Evolutionary conservation across 352 stramenopile genomes (phyloP).

Genomic region (Globisporangium polare): DNA sequence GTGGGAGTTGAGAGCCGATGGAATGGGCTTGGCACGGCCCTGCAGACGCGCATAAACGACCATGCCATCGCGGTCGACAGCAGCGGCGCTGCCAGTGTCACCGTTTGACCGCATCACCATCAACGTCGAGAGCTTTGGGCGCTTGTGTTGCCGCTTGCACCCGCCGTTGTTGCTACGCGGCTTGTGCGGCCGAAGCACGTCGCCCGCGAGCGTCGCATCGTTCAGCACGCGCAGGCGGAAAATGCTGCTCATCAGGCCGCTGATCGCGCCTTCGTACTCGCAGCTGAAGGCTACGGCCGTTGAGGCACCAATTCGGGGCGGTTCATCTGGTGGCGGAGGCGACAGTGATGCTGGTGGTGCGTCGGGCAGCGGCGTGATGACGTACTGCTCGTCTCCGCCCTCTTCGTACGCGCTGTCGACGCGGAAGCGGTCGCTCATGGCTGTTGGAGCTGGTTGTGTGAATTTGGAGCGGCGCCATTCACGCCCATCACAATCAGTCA

Average conservation of each 20-base stretch:
- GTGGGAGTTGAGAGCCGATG: conserved; percentile 10
- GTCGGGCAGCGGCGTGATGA: conserved; percentile 3
- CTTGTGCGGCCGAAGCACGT: conserved; percentile 22
- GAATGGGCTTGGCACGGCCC: conserved; percentile 19
- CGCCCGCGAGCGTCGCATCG: conserved; percentile 33
- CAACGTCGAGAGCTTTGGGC: conserved; percentile 15
- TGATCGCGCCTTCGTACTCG: conserved; percentile 46
- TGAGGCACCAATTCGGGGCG: too few relatives aligned
- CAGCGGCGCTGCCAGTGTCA: neutral
- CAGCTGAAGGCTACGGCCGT: conserved; percentile 19
- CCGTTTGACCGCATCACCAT: neutral
- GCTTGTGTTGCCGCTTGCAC: conserved; percentile 24
- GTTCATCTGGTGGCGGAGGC: neutral
- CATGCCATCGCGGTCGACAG: neutral
- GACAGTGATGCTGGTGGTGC: neutral
- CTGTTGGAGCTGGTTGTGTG: neutral
- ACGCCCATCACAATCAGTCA: neutral
- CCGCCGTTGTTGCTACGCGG: neutral
- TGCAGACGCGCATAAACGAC: conserved; percentile 9
- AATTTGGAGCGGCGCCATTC: neutral
- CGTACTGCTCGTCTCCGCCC: conserved; percentile 2
- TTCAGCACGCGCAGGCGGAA: conserved; percentile 38
- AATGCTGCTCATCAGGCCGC: conserved; percentile 33
- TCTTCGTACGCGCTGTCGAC: neutral
- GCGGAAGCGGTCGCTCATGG: neutral